phyloP scores from a whole-genome alignment of 164 flowering plant species.

The Vitis rupestris region DNA sequence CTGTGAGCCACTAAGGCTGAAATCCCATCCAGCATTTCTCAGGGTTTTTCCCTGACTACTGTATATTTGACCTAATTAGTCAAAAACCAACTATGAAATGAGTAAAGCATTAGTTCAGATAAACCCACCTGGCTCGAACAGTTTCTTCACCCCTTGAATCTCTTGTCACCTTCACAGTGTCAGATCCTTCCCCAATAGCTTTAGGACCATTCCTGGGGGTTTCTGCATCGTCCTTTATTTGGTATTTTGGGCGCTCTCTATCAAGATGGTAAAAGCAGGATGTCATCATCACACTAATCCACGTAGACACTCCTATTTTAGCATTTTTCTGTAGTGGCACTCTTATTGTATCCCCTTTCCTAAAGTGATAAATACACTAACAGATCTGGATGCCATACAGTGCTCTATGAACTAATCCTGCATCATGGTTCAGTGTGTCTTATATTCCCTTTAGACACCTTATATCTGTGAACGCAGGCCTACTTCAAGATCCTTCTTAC shows the following conservation, averaged over 20 bases:
- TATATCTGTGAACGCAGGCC: neutral
- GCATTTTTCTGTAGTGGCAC: neutral
- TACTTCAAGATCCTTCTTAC: neutral
- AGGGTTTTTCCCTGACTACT: conserved; percentile 50
- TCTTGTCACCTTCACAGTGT: conserved; percentile 62
- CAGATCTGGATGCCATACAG: neutral
- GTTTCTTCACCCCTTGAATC: conserved; percentile 62
- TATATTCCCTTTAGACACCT: neutral
- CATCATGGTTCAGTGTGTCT: neutral
- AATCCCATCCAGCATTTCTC: conserved; percentile 90
- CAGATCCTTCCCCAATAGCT: conserved; percentile 56
- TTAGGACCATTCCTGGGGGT: conserved; percentile 45
- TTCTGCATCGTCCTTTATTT: conserved; percentile 59
- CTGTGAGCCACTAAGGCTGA: conserved; percentile 61
- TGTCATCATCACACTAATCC: neutral
- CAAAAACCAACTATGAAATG: conserved; percentile 9
- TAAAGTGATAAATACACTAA: neutral
- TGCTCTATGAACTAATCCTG: neutral
- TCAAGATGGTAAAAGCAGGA: conserved; percentile 6
- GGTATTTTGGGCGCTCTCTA: conserved; percentile 92
- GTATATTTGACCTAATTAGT: conserved; percentile 11
- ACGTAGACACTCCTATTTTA: neutral
- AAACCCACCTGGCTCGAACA: conserved; percentile 61
- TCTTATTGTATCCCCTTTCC: too few relatives aligned
- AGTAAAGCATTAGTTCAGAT: conserved; percentile 5